Base-by-base conservation (phyloP, 176 grass and related monocot genomes). In the Phyllostachys edulis region DNA sequence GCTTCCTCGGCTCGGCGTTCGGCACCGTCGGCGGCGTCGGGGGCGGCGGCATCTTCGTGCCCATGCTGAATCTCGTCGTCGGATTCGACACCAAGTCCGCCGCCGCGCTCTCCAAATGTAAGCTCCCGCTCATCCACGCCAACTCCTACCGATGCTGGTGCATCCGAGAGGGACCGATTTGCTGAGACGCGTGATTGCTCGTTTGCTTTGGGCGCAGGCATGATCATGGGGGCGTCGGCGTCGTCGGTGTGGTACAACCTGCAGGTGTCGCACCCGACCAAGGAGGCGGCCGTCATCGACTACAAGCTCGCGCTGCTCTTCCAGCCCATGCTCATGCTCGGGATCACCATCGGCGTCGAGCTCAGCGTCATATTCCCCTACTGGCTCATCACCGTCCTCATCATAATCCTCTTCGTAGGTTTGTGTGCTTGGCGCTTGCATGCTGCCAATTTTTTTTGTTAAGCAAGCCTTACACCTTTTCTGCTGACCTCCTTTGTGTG, bases 181-280 rank as follows among this genome's bases (percentile, higher is more conserved):
- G 1, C 69, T 91, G 23, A 85, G 44, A 46, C 56, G 13, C 44
- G 21, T 27, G 40, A 38, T 13, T 17, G 13, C 51, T 16, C 9
- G 29, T 36, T 86, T 64, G 51, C 11, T 20, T 81, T 62, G 42
- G 20, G 42, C 45, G 52, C 90, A 99, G 97, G 97, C 75, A 96
- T 99, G 97, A 99, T 99, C 82, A 99, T 99, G 97, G 97, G 97
- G 15, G 93, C 93, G 7, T 96, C 97, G 2, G 83, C 85, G 55
- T 96, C 97, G 2, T 99, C 97, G 0, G 97, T 99, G 21, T 99
- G 97, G 97, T 99, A 99, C 88, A 99, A 99, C 66, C 91, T 99
- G 34, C 91, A 93, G 87, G 97, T 99, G 55, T 54, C 93, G 61
- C 97, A 99, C 73, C 97, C 97, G 56, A 87, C 69, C 66, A 99